Base-by-base conservation (phyloP, 345 rosid genomes). In the Turnera subulata region DNA sequence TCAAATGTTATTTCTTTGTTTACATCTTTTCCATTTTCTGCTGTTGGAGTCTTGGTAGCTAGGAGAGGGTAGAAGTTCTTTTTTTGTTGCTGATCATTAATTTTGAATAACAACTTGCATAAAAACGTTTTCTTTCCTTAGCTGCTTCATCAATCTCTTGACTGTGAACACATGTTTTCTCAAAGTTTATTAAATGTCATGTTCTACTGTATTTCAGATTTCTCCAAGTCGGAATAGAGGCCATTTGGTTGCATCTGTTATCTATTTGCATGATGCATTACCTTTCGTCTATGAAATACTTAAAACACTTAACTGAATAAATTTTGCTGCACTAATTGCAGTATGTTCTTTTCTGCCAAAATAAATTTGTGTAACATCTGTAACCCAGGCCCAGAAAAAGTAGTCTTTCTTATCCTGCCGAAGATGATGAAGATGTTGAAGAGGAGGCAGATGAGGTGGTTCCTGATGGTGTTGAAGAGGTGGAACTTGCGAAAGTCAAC, bases 391-490 rank as follows among this genome's bases (percentile, higher is more conserved):
- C 97, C 67, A 86, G 89, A 59, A 85, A 80, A 77, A 87, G 91
- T 77, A 84, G 96, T 69, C 75, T 93, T 58, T 82, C 95, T 38
- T 86, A 70, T 76, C 92, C 89, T 47, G 73, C 82, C 56, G 99
- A 93, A 80, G 99, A 85, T 67, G 99, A 85, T 62, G 97, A 85
- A 56, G 97, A 89, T 77, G 80, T 93, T 67, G 97, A 82, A 69
- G 99, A 93, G 76, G 97, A 87, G 82, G 96, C 99, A 52, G 93
- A 89, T 69, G 99, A 83, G 68, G 84, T 93, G 67, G 99, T 89
- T 71, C 99, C 99, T 53, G 87, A 85, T 64, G 99, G 97, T 60
- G 96, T 85, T 63, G 89, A 87, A 76, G 99, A 93, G 76, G 97
- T 93, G 44, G 99, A 87, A 80, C 83, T 87, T 74, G 99, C 99